phyloP scores from a whole-genome alignment of 768 basidiomycete genomes.

The Lactarius trivialis region DNA sequence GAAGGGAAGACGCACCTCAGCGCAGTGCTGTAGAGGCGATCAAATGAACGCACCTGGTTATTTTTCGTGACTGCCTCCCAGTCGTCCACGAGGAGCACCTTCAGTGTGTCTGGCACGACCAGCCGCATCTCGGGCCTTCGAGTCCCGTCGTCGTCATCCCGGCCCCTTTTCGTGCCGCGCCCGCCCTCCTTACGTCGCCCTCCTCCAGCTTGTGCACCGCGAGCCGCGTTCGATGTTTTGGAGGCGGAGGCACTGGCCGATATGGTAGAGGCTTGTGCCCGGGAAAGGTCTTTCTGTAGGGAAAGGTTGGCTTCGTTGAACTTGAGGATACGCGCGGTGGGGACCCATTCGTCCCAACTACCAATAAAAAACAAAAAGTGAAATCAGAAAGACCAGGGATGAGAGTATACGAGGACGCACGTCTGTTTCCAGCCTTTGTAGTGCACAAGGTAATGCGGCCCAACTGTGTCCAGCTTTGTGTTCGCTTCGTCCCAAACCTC shows the following conservation, averaged over 20 bases:
- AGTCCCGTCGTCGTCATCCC: slow-evolving; percentile 77
- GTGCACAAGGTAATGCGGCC: slow-evolving; percentile 90
- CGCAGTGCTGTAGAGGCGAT: not conserved
- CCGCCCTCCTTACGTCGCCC: slow-evolving; percentile 51
- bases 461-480: slow-evolving; percentile 51
- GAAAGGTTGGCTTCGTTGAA: slow-evolving; percentile 73
- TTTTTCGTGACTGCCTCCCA: slow-evolving; percentile 98
- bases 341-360: slow-evolving; percentile 99
- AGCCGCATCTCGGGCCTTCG: slow-evolving; percentile 88
- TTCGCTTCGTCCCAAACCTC: slow-evolving; percentile 60
- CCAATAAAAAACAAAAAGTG: not conserved
- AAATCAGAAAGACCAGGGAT: not conserved
- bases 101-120: slow-evolving; percentile 82
- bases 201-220: slow-evolving; percentile 21
- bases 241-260: slow-evolving; percentile 33
- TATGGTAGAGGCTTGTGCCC: slow-evolving; percentile 37
- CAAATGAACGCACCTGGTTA: slow-evolving; percentile 52
- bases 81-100: slow-evolving; percentile 87
- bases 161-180: slow-evolving; percentile 58
- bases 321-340: slow-evolving; percentile 72
- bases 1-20: not conserved
- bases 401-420: slow-evolving; percentile 39
- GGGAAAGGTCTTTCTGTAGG: slow-evolving; percentile 63
- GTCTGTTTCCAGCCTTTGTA: slow-evolving; percentile 99
- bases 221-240: slow-evolving; percentile 25